A percentile compares a stretch with the other conserved stretches of the same genome.
Evolutionary conservation across 805 yeast species (phyloP).

Genomic region (Barnettozyma californica): DNA sequence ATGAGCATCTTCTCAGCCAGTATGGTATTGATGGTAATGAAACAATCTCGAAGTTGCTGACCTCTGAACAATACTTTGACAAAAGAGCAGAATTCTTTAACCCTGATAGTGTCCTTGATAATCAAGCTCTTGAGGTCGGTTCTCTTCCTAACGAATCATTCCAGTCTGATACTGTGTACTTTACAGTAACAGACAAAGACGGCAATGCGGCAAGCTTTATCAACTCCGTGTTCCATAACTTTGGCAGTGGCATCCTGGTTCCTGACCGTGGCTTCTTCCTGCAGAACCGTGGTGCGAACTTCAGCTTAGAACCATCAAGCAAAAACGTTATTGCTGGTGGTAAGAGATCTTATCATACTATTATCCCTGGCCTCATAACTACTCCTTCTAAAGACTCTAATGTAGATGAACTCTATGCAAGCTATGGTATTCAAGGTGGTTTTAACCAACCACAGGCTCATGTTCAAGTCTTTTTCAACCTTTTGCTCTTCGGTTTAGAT

Average conservation of each 20-base stretch:
- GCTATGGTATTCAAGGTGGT: conserved; percentile 85
- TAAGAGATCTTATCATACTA: conserved; percentile 77
- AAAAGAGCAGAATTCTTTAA: conserved; percentile 44
- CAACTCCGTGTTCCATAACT: conserved; percentile 63
- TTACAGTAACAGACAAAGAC: conserved; percentile 55
- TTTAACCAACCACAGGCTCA: conserved; percentile 86
- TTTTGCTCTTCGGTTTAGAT: conserved; percentile 53
- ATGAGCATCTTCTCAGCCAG: conserved; percentile 34
- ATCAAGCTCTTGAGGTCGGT: conserved; percentile 40
- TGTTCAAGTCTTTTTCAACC: conserved; percentile 66
- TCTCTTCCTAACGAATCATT: conserved; percentile 50
- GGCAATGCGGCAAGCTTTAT: conserved; percentile 84
- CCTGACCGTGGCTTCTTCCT: conserved; percentile 60
- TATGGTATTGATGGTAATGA: conserved; percentile 28
- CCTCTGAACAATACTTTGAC: conserved; percentile 40
- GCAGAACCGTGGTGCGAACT: conserved; percentile 76
- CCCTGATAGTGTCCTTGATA: conserved; percentile 34
- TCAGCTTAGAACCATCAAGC: conserved; percentile 52
- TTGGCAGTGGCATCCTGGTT: conserved; percentile 69
- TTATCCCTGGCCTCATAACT: conserved; percentile 78
- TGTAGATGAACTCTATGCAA: conserved; percentile 49
- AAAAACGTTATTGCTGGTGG: conserved; percentile 60
- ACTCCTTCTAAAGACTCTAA: conserved; percentile 26
- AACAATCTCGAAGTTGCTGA: conserved; percentile 39
- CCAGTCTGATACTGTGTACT: conserved; percentile 67